A percentile compares a stretch with the other conserved stretches of the same genome.
These are phyloP conservation scores for Calvatia gigantea DNA, from an alignment of 768 basidiomycete genomes.

Conservation along the genomic window DNA sequence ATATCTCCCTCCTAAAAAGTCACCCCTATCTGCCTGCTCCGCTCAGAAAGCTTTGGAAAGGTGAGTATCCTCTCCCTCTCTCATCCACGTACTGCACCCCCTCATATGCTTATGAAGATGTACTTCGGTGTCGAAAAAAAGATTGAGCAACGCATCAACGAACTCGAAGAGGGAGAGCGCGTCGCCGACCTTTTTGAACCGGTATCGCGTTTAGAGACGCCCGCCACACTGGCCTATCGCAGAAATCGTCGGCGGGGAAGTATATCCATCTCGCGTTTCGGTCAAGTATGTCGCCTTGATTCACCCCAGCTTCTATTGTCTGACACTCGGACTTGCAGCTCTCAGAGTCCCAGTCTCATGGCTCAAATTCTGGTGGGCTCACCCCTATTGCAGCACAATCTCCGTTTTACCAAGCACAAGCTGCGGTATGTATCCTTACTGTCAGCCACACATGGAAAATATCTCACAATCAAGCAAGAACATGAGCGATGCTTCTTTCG, in stretches of 20 bases:
- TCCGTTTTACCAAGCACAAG: slow-evolving; percentile 8
- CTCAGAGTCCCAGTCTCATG: not conserved
- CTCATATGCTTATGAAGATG: not conserved
- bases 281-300: not conserved
- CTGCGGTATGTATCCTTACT: not conserved
- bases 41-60: not conserved
- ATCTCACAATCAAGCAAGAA: not conserved
- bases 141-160: not conserved
- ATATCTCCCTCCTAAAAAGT: not conserved
- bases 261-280: slow-evolving; percentile 10
- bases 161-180: slow-evolving; percentile 6
- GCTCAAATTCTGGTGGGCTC: not conserved
- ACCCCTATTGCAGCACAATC: slow-evolving; percentile 3
- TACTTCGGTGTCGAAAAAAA: not conserved
- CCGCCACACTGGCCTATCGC: not conserved
- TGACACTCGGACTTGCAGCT: not conserved
- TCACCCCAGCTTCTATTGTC: not conserved
- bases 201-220: not conserved
- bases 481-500: slow-evolving; percentile 8
- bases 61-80: not conserved
- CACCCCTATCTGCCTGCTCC: not conserved
- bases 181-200: not conserved
- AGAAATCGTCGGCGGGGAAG: slow-evolving; percentile 4
- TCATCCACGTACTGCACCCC: not conserved
- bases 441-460: not conserved